Percentiles rank a stretch among this genome's conserved stretches.
Conservation (phyloP, 2,329 filamentous ascomycete species). For the Calycina herbarum region DNA sequence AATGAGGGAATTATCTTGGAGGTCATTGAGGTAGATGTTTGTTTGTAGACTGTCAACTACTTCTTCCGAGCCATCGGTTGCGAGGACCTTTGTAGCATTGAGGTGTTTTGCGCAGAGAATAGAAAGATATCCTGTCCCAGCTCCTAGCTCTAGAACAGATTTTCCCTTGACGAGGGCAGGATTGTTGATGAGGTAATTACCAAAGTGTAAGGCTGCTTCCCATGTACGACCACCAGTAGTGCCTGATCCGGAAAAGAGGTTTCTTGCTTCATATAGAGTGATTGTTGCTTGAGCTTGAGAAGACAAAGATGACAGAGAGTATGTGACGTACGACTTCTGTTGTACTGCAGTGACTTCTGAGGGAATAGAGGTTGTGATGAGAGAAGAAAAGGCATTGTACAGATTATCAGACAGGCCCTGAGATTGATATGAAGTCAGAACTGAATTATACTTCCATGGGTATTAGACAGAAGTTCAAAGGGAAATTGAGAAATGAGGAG, state of each 20-base stretch:
- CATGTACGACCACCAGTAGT: constrained; percentile 79
- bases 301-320: constrained; percentile 43
- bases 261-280: constrained; percentile 67
- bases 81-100: constrained; percentile 57
- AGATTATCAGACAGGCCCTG: constrained; percentile 85
- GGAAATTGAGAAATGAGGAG: constrained; percentile 1
- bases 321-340: constrained; percentile 74
- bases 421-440: constrained; percentile 32
- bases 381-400: constrained; percentile 64
- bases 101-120: constrained; percentile 72
- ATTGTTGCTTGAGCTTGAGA: constrained; percentile 41
- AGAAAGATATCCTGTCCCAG: constrained; percentile 74
- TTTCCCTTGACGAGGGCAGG: constrained; percentile 48
- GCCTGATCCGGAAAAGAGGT: constrained; percentile 67
- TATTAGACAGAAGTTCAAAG: not conserved
- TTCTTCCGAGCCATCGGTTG: constrained; percentile 73
- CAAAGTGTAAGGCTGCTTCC: constrained; percentile 76
- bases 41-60: constrained; percentile 67
- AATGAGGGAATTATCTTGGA: constrained; percentile 54
- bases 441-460: constrained; percentile 4
- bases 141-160: constrained; percentile 69
- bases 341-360: constrained; percentile 67
- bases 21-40: constrained; percentile 67
- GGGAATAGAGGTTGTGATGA: constrained; percentile 65
- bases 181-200: constrained; percentile 59